Conservation (phyloP, 1,139 yeast genomes). For the Saccharomyces hybrid region DNA sequence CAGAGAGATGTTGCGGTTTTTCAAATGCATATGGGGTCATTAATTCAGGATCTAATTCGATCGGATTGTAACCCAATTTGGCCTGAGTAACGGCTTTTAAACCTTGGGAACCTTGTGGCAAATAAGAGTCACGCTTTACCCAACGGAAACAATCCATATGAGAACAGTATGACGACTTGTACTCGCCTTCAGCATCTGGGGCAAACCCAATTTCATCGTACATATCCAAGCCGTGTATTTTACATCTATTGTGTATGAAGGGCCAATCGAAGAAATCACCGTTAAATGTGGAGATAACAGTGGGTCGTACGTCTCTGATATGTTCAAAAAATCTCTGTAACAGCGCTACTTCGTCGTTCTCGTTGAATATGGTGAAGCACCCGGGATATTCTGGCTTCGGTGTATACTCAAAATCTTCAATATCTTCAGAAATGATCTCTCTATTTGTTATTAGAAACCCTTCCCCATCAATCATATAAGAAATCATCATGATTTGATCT, state of each 20-base stretch:
- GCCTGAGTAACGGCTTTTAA: constrained; percentile 95
- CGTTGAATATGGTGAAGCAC: constrained; percentile 80
- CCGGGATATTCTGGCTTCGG: constrained; percentile 97
- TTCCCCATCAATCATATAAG: constrained; percentile 97
- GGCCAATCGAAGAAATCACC: constrained; percentile 99
- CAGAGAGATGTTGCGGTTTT: constrained; percentile 85
- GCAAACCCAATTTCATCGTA: constrained; percentile 92
- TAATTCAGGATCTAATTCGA: constrained; percentile 92
- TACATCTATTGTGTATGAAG: constrained; percentile 81
- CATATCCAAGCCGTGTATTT: constrained; percentile 79
- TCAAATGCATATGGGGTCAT: constrained; percentile 98
- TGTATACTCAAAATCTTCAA: constrained; percentile 93
- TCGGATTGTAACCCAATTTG: constrained; percentile 91
- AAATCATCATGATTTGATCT: constrained; percentile 98
- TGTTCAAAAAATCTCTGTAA: constrained; percentile 80
- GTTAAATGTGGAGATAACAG: constrained; percentile 93
- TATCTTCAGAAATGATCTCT: constrained; percentile 88
- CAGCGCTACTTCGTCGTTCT: constrained; percentile 70
- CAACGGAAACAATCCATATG: constrained; percentile 98
- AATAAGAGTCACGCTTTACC: constrained; percentile 97
- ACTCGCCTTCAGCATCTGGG: constrained; percentile 82
- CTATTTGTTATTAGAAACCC: constrained; percentile 91
- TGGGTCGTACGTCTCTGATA: constrained; percentile 77
- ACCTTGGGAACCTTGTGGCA: constrained; percentile 98
- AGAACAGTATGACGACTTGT: constrained; percentile 83